Evolutionary conservation across 108 stramenopile species (phyloP), one percentile per base, ranked within the genome.

Genomic region (Cyclotella sp.): DNA sequence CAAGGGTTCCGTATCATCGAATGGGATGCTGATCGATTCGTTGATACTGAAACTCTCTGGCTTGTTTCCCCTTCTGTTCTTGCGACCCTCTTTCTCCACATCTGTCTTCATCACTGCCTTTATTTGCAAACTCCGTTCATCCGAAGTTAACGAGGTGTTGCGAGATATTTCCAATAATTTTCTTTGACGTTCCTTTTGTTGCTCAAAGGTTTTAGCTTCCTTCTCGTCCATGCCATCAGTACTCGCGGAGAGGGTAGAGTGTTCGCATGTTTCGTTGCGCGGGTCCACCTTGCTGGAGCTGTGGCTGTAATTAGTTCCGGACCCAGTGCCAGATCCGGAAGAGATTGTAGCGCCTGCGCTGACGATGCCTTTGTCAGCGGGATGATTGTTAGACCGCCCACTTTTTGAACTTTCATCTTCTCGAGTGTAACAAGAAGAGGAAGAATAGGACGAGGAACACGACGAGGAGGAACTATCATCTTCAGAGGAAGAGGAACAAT

Each of bases 131-230:
- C 18, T 15, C 9, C 64, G 39, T 57, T 65, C 27, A 19, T 19
- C 29, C 14, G 41, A 28, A 26, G 21, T 65, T 51, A 75, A 40
- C 5, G 30, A 16, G 19, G 46, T 41, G 27, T 75, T 63, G 19
- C 74, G 74, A 11, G 63, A 63, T 6, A 75, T 66, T 45, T 65
- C 74, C 40, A 75, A 43, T n/a, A 75, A 51, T 13, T 40, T 47
- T 42, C 42, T 55, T 21, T 66, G 63, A n/a, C 22, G 46, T 5
- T 13, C 43, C 44, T 75, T 66, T 34, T 66, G 73, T 13, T 39
- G 42, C 24, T 46, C 64, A 11, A 73, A 1, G 12, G 51, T 51
- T 11, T 68, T 51, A 5, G n/a, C 30, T 14, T 41, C 40, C 12
- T 55, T 58, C 2, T 9, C 18, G 4, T 68, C 49, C 47, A 46